Evolutionary conservation across 2,329 filamentous ascomycete genomes (phyloP).

Genomic region (Fusarium brachygibbosum): DNA sequence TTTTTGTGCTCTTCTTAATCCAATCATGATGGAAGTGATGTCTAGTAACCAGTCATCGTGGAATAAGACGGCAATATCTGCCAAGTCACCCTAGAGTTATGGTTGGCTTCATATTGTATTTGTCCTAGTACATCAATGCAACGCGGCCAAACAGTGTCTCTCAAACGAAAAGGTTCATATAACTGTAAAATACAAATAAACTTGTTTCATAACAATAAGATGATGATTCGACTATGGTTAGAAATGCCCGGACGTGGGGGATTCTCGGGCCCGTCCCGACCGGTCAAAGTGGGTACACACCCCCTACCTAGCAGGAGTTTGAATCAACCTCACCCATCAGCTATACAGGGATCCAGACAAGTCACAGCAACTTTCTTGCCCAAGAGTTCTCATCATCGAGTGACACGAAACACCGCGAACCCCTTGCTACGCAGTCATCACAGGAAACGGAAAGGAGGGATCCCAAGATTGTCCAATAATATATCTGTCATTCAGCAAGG

Average conservation of each 20-base stretch:
- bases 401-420: slow-evolving; percentile 31
- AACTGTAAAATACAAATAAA: not conserved
- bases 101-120: not conserved
- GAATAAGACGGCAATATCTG: not conserved
- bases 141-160: not conserved
- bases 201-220: no score
- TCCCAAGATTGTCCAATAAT: not conserved
- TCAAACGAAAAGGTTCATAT: not conserved
- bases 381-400: slow-evolving; percentile 18
- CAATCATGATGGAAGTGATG: slow-evolving; percentile 1
- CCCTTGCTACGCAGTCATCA: slow-evolving; percentile 20
- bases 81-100: not conserved
- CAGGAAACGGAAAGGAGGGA: slow-evolving; percentile 1
- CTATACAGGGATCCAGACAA: slow-evolving; percentile 38
- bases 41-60: not conserved
- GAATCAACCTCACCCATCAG: slow-evolving; percentile 25
- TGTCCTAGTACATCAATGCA: not conserved
- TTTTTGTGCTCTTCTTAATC: not conserved
- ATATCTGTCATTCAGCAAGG: not conserved
- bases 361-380: slow-evolving; percentile 6
- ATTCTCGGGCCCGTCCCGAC: slow-evolving; percentile 8
- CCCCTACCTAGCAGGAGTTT: slow-evolving; percentile 12
- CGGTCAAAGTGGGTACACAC: slow-evolving; percentile 21
- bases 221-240: not conserved
- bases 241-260: slow-evolving; percentile 19